phyloP scores from a whole-genome alignment of 768 basidiomycete species.

The Tulasnella sp. region DNA sequence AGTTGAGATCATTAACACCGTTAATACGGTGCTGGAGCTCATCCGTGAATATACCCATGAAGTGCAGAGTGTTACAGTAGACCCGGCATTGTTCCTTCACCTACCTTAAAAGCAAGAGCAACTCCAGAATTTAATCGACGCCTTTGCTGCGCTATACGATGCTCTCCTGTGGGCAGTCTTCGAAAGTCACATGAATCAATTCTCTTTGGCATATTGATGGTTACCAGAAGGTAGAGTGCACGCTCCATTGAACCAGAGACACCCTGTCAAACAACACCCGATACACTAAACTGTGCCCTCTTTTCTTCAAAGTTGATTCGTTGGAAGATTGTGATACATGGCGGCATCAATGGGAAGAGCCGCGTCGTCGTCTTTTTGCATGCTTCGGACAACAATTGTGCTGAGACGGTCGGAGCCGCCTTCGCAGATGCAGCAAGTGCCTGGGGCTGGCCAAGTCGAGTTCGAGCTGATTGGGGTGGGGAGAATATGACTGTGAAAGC shows the following conservation, averaged over 20 bases:
- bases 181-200: slow-evolving; percentile 26
- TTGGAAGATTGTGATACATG: slow-evolving; percentile 31
- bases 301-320: slow-evolving; percentile 24
- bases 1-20: not conserved
- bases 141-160: not conserved
- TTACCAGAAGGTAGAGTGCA: slow-evolving; percentile 28
- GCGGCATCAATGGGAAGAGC: slow-evolving; percentile 34
- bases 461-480: not conserved
- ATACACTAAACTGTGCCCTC: slow-evolving; percentile 8
- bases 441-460: not conserved
- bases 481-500: not conserved
- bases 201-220: slow-evolving; percentile 33
- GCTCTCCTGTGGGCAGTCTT: not conserved
- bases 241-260: no score
- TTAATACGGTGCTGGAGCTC: not conserved
- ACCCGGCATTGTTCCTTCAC: not conserved
- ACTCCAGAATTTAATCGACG: not conserved
- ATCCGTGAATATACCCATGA: not conserved
- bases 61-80: not conserved
- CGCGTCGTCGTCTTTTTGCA: slow-evolving; percentile 27
- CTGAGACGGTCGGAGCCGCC: slow-evolving; percentile 27
- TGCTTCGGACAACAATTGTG: slow-evolving; percentile 31
- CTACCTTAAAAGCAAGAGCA: not conserved
- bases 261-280: not conserved
- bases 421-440: not conserved